phyloP scores from a whole-genome alignment of 2,329 filamentous ascomycete species.

The Orbilia brochopaga region DNA sequence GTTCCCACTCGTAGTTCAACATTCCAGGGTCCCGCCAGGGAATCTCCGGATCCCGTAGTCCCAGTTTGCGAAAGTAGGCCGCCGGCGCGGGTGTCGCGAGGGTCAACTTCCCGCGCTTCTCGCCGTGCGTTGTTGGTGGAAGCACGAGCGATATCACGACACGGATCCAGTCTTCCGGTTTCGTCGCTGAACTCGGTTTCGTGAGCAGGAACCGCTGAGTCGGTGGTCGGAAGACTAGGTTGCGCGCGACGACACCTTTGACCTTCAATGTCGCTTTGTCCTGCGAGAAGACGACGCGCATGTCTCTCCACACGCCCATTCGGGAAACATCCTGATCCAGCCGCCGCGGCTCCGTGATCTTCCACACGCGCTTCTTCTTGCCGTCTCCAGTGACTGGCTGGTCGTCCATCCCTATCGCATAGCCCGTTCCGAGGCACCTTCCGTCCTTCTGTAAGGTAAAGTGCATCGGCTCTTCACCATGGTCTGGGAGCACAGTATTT shows the following conservation, averaged over 20 bases:
- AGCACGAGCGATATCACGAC: slow-evolving; percentile 17
- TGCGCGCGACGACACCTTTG: slow-evolving; percentile 22
- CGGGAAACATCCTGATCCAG: slow-evolving; percentile 32
- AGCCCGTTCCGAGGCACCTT: slow-evolving; percentile 12
- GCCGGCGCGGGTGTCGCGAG: slow-evolving; percentile 28
- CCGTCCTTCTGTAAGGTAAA: slow-evolving; percentile 16
- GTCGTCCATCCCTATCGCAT: slow-evolving; percentile 20
- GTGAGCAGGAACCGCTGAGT: slow-evolving; percentile 26
- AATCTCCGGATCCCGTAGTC: slow-evolving; percentile 37
- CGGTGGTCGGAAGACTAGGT: slow-evolving; percentile 11
- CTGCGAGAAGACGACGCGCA: slow-evolving; percentile 16
- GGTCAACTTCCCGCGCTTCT: slow-evolving; percentile 12
- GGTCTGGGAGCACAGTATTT: slow-evolving; percentile 23
- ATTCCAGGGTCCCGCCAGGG: slow-evolving; percentile 35
- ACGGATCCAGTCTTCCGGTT: slow-evolving; percentile 21
- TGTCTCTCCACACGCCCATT: slow-evolving; percentile 29
- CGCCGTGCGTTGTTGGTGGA: slow-evolving; percentile 3
- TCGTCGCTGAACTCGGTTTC: slow-evolving; percentile 5
- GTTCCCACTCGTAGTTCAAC: slow-evolving; percentile 18
- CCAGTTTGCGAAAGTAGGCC: slow-evolving; percentile 24
- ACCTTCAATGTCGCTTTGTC: not conserved
- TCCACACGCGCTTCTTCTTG: slow-evolving; percentile 12
- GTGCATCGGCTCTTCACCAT: slow-evolving; percentile 22
- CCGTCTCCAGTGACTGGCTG: not conserved
- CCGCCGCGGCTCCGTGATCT: slow-evolving; percentile 27